phyloP scores from a whole-genome alignment of 139 green algal species.

The Mychonastes homosphaera region DNA sequence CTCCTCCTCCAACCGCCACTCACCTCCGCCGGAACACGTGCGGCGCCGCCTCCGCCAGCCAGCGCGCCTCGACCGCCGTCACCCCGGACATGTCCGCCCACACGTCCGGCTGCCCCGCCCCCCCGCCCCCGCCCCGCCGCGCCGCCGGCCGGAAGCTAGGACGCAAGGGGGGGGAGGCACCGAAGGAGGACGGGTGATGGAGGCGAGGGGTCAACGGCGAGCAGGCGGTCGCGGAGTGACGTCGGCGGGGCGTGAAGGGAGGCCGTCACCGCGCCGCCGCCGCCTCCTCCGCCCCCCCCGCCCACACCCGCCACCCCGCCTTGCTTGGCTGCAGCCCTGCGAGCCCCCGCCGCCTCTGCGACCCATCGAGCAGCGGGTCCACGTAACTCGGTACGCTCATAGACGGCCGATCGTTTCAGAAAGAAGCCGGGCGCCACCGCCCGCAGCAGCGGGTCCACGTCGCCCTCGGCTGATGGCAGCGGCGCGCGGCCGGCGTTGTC shows the following conservation, averaged over 20 bases:
- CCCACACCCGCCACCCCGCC: not conserved
- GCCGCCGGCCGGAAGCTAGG: too few species aligned
- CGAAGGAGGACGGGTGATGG: too few species aligned
- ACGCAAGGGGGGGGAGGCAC: too few species aligned
- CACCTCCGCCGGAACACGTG: slow-evolving; percentile 44
- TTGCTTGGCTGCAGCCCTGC: not conserved
- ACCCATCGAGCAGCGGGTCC: slow-evolving; percentile 14
- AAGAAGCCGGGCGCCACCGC: slow-evolving; percentile 48
- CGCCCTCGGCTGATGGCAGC: too few species aligned
- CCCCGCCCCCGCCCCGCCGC: too few species aligned
- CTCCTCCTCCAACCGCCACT: not conserved
- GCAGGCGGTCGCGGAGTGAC: too few species aligned
- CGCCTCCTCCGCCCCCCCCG: not conserved
- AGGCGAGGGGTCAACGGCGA: too few species aligned
- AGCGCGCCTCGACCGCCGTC: slow-evolving; percentile 46
- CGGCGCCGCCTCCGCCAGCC: slow-evolving; percentile 62
- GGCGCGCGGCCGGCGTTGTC: too few species aligned
- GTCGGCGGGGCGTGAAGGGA: not conserved
- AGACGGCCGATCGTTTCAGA: slow-evolving; percentile 48
- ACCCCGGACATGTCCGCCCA: slow-evolving; percentile 68
- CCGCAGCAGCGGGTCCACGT: too few species aligned
- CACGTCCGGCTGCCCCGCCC: too few species aligned
- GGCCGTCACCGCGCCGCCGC: not conserved
- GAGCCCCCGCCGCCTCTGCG: not conserved
- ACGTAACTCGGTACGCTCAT: slow-evolving; percentile 40